Percentiles rank a stretch among this genome's conserved stretches.
These are phyloP conservation scores for Bremia lactucae DNA, from an alignment of 352 stramenopile genomes.

Conservation along the genomic window DNA sequence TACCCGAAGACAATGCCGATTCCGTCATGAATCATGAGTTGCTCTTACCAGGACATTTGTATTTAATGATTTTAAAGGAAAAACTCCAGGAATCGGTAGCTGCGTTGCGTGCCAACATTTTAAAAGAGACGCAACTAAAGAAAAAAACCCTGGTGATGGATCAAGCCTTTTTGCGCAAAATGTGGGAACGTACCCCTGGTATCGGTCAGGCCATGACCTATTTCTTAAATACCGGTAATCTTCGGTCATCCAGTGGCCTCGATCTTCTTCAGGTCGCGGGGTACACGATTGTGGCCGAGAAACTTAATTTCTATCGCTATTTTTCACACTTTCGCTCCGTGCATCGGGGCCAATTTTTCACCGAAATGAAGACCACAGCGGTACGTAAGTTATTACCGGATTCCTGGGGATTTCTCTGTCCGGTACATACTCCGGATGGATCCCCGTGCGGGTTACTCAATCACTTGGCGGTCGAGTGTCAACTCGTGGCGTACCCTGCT, in stretches of 20 bases:
- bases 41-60: constrained; percentile 92
- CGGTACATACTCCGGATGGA: constrained; percentile 99
- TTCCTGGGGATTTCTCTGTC: constrained; percentile 98
- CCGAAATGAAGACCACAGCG: constrained; percentile 99
- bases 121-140: constrained; percentile 53
- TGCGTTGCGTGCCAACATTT: constrained; percentile 59
- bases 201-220: constrained; percentile 95
- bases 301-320: constrained; percentile 99
- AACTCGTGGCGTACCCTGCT: constrained; percentile 73
- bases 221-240: constrained; percentile 98
- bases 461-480: constrained; percentile 92
- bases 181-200: constrained; percentile 83
- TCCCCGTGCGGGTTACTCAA: constrained; percentile 97
- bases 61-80: constrained; percentile 96
- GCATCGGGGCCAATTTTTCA: constrained; percentile 99
- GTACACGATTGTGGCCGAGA: constrained; percentile 99
- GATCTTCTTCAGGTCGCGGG: constrained; percentile 96
- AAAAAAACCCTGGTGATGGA: constrained; percentile 67
- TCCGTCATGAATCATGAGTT: constrained; percentile 98
- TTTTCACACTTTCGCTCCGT: constrained; percentile 98
- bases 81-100: constrained; percentile 93
- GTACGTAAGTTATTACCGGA: constrained; percentile 97
- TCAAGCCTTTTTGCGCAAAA: constrained; percentile 88
- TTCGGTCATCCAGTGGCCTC: constrained; percentile 93
- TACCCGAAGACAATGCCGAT: constrained; percentile 96